Conservation (phyloP, 331 rosid species). For the Pyrus hybrid region DNA sequence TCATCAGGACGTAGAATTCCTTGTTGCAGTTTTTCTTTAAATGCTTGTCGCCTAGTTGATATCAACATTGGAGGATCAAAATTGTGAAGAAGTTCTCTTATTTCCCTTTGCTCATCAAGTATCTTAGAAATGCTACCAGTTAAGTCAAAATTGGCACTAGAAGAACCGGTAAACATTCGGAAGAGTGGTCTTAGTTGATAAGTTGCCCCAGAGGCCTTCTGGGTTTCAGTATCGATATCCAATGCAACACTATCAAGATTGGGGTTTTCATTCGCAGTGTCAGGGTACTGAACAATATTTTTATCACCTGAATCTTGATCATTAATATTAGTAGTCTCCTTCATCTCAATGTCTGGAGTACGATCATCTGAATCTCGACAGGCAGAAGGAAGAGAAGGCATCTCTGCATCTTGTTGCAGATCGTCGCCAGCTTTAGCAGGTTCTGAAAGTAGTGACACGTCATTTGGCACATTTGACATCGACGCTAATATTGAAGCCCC, state of each 20-base stretch:
- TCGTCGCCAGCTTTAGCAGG: conserved; percentile 48
- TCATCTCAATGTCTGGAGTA: conserved; percentile 44
- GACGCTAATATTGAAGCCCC: conserved; percentile 90
- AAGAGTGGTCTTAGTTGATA: conserved; percentile 50
- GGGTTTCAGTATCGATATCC: conserved; percentile 39
- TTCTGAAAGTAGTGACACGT: conserved; percentile 52
- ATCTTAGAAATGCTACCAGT: conserved; percentile 58
- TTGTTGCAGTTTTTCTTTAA: conserved; percentile 58
- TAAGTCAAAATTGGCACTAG: conserved; percentile 50
- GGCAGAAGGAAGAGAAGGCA: conserved; percentile 41
- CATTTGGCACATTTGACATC: conserved; percentile 61
- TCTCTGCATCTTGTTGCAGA: conserved; percentile 45
- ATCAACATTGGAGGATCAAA: conserved; percentile 43
- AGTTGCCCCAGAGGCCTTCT: conserved; percentile 39
- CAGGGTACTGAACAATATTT: conserved; percentile 42
- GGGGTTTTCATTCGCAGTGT: conserved; percentile 44
- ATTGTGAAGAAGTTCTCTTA: conserved; percentile 56
- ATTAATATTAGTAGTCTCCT: conserved; percentile 37
- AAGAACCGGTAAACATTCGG: conserved; percentile 54
- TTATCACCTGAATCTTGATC: conserved; percentile 48
- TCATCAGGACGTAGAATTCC: conserved; percentile 59
- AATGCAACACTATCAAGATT: conserved; percentile 40
- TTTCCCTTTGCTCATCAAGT: conserved; percentile 51
- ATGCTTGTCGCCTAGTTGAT: conserved; percentile 61
- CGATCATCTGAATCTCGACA: conserved; percentile 36